A percentile compares a stretch with the other conserved stretches of the same genome.
phyloP scores from a whole-genome alignment of 192 early-diverging fungal species.

The Neocallimastix lanati region DNA sequence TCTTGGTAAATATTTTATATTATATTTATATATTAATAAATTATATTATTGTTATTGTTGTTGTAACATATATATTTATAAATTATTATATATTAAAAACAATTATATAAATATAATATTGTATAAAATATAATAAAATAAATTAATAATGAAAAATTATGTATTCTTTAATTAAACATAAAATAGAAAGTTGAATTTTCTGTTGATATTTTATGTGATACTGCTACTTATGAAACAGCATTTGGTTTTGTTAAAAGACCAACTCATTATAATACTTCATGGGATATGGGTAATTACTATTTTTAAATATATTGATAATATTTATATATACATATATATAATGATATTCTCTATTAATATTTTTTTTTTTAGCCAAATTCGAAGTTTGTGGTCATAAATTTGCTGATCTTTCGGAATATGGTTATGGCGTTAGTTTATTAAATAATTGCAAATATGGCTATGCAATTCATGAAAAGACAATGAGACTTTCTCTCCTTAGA shows the following conservation, averaged over 20 bases:
- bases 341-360: no score
- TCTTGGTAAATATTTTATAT: constrained; percentile 31
- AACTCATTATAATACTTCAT: constrained; percentile 86
- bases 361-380: constrained; percentile 57
- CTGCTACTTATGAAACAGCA: constrained; percentile 88
- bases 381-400: constrained; percentile 96
- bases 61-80: no score
- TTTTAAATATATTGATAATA: no score
- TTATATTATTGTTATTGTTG: no score
- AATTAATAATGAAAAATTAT: not conserved
- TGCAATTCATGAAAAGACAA: constrained; percentile 56
- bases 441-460: constrained; percentile 98
- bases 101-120: no score
- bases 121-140: no score
- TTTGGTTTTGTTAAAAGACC: constrained; percentile 81
- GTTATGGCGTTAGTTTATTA: constrained; percentile 81
- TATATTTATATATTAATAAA: not conserved
- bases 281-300: constrained; percentile 56
- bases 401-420: constrained; percentile 87
- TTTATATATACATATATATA: no score
- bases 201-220: constrained; percentile 63
- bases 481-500: constrained; percentile 71
- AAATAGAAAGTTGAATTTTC: constrained; percentile 81
- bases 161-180: not conserved
- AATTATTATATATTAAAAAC: no score